Evolutionary conservation across 305 asterid species (phyloP).

Genomic region (Rubia tinctorum): DNA sequence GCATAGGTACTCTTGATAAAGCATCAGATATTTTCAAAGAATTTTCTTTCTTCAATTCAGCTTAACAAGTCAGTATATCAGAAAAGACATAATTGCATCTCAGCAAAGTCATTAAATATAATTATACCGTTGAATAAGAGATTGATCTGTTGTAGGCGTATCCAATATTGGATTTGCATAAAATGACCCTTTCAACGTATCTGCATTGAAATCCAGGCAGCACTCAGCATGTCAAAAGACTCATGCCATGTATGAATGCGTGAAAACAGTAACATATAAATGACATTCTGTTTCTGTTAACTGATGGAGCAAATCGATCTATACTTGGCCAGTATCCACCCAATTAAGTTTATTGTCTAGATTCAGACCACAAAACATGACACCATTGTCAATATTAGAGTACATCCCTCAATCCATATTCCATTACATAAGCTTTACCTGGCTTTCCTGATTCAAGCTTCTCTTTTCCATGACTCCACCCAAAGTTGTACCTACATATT

Average conservation of each 20-base stretch:
- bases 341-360: not conserved
- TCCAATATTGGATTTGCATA: constrained; percentile 86
- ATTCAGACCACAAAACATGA: not conserved
- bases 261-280: not conserved
- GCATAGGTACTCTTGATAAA: constrained; percentile 4
- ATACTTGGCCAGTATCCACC: not conserved
- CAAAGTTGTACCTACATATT: constrained; percentile 73
- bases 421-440: constrained; percentile 37
- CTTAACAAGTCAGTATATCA: not conserved
- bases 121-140: constrained; percentile 61
- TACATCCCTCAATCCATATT: not conserved
- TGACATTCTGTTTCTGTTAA: not conserved
- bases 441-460: constrained; percentile 91
- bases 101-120: not conserved
- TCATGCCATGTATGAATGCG: not conserved
- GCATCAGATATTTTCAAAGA: not conserved
- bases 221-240: not conserved
- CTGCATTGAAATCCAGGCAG: constrained; percentile 38
- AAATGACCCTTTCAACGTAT: constrained; percentile 83
- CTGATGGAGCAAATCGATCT: not conserved
- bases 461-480: constrained; percentile 99
- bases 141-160: constrained; percentile 54
- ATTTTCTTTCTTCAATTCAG: not conserved
- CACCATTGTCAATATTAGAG: not conserved
- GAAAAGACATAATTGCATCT: not conserved